Conservation (phyloP, 2,329 filamentous ascomycete species). For the Dactylonectria estremocensis region DNA sequence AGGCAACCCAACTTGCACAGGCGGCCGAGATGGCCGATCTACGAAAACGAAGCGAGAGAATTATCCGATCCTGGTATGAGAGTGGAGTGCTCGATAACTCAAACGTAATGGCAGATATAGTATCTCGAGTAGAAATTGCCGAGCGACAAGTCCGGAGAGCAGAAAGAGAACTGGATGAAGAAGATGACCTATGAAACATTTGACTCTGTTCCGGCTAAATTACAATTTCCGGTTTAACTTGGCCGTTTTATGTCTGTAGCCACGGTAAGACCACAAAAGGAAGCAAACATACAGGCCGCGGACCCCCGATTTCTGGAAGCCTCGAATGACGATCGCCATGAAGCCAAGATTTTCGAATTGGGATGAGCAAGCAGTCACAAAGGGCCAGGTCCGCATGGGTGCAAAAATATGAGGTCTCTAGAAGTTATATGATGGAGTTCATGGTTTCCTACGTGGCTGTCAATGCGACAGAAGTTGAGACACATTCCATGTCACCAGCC, state of each 20-base stretch:
- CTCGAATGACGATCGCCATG: not conserved
- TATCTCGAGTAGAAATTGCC: slow-evolving; percentile 75
- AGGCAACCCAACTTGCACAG: slow-evolving; percentile 74
- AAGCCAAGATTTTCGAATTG: not conserved
- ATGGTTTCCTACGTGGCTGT: slow-evolving; percentile 2
- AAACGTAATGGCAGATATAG: slow-evolving; percentile 79
- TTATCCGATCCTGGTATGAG: slow-evolving; percentile 82
- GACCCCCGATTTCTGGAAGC: not conserved
- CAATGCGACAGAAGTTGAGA: slow-evolving; percentile 14
- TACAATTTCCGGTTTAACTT: not conserved
- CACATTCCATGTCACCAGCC: slow-evolving; percentile 7
- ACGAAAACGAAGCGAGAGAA: slow-evolving; percentile 73
- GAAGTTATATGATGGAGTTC: slow-evolving; percentile 8
- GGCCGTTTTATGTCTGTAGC: not conserved
- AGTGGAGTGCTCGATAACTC: slow-evolving; percentile 77
- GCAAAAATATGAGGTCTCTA: not conserved
- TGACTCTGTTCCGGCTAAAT: not conserved
- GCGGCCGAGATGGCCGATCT: slow-evolving; percentile 74
- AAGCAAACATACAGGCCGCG: not conserved
- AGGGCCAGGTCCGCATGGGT: not conserved
- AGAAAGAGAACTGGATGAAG: slow-evolving; percentile 62
- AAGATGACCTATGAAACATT: slow-evolving; percentile 44
- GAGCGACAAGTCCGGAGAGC: slow-evolving; percentile 77
- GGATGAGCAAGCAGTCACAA: slow-evolving; percentile 3
- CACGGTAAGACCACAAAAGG: not conserved